Base-by-base conservation (phyloP, 805 yeast genomes). In the Candida peoriensis region DNA sequence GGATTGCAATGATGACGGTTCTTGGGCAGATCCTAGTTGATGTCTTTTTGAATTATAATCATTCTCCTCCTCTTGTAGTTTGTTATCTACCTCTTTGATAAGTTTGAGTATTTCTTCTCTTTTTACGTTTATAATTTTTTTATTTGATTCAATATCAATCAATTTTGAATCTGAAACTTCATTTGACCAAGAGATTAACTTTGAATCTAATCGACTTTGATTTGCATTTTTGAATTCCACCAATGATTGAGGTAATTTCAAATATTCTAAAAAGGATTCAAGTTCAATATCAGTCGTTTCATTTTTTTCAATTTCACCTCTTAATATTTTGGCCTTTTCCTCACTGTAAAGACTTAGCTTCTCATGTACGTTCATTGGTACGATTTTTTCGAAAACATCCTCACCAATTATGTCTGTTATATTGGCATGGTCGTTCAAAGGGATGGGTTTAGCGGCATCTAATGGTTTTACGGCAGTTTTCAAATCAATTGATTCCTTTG, bases 281-380 rank as follows among this genome's bases (percentile, higher is more conserved):
- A 82, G 68, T 52, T 89, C 93, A 55, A 85, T 83, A 49, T 86
- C 76, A 0, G 95, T 81, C 8, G 88, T 72, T 37, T 84, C 89
- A 16, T 77, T 72, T 40, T 70, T 70, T 41, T 89, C 97, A 29
- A 78, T 68, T 50, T 86, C 88, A 28, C 64, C 69, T 49, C 97
- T 72, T 30, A 87, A 58, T 24, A 85, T 60, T 43, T 73, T 77
- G 0, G 96, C 90, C 57, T 86, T 83, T 54, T 85, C 88, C 54
- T 90, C 98, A 0, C 96, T 82, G 55, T 93, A 93, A 43, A 79
- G 66, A 42, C 96, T 85, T 34, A 86, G 74, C 47, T 83, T 77
- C 58, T 90, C 96, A 52, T 88, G 95, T 14, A 90, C 87, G 22
- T 78, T 74, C 52, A 88, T 66, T 2, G 97, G 97, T 6, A 93